Evolutionary conservation across 345 rosid species (phyloP).

Genomic region (Gossypium bickii): DNA sequence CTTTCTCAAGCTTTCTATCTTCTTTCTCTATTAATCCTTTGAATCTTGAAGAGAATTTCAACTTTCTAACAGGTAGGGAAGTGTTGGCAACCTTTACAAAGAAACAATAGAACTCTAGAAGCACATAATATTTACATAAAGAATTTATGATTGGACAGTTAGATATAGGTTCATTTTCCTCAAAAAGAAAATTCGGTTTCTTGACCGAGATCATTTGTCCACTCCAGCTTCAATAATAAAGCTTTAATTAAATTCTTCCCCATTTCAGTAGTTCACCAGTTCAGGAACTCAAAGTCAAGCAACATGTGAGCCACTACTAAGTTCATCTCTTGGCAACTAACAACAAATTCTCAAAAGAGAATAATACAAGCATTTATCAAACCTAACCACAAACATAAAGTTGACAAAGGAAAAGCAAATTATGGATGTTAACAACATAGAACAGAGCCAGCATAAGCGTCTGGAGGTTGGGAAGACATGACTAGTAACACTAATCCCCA

Average conservation of each 20-base stretch:
- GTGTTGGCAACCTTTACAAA: neutral
- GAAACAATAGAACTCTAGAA: neutral
- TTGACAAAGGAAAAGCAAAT: neutral
- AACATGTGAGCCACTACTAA: neutral
- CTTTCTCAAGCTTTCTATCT: no score
- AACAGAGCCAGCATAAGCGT: neutral
- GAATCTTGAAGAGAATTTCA: no score
- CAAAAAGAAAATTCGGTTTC: neutral
- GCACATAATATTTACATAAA: neutral
- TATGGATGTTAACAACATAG: neutral
- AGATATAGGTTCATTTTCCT: neutral
- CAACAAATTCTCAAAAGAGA: neutral
- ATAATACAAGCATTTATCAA: neutral
- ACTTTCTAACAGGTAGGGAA: neutral
- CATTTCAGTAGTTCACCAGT: neutral
- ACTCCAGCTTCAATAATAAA: neutral
- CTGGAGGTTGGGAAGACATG: neutral
- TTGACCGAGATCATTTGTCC: neutral
- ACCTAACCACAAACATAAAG: neutral
- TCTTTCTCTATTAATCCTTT: no score
- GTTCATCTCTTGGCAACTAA: neutral
- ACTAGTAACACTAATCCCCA: neutral
- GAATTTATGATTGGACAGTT: neutral
- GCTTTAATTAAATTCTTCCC: neutral
- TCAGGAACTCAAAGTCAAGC: slow-evolving; percentile 2